Percentiles rank a stretch among this genome's conserved stretches.
These are phyloP conservation scores for Metarhizium robertsii DNA, from an alignment of 2,329 filamentous ascomycete genomes.

Conservation along the genomic window DNA sequence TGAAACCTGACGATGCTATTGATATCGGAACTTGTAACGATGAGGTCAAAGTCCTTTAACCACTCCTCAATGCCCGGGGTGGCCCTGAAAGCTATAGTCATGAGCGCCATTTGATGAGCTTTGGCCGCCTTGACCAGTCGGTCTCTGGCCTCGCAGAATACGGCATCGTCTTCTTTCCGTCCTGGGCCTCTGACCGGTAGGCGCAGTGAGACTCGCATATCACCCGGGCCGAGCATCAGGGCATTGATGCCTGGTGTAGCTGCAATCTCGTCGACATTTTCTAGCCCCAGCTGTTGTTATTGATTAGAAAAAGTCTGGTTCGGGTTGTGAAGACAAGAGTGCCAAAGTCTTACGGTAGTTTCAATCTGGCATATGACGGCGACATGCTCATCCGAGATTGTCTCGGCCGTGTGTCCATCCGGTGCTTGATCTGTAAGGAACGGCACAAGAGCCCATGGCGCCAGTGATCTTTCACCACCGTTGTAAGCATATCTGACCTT, in stretches of 20 bases:
- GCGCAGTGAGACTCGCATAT: conserved; percentile 4
- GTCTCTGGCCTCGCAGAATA: no score
- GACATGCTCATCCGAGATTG: conserved; percentile 6
- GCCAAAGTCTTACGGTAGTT: conserved; percentile 1
- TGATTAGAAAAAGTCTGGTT: no score
- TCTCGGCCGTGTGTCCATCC: conserved; percentile 4
- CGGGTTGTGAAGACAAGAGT: not conserved
- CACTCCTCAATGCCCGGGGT: no score
- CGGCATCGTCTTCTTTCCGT: no score
- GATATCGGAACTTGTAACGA: no score
- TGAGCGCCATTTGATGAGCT: no score
- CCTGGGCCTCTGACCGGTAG: not conserved
- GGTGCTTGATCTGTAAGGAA: not conserved
- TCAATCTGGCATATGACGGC: conserved; percentile 8
- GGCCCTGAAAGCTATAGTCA: no score
- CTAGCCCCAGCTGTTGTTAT: not conserved
- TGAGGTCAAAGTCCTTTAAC: no score
- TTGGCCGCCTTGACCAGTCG: no score
- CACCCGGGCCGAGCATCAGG: conserved; percentile 5
- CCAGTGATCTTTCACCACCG: conserved; percentile 1
- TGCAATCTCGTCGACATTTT: conserved; percentile 4
- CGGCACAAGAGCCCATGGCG: not conserved
- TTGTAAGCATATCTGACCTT: conserved; percentile 5
- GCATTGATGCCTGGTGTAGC: conserved; percentile 2
- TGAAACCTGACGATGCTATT: no score